A percentile compares a stretch with the other conserved stretches of the same genome.
Conservation (phyloP, 2,329 filamentous ascomycete species). For the Fusarium pseudograminearum region DNA sequence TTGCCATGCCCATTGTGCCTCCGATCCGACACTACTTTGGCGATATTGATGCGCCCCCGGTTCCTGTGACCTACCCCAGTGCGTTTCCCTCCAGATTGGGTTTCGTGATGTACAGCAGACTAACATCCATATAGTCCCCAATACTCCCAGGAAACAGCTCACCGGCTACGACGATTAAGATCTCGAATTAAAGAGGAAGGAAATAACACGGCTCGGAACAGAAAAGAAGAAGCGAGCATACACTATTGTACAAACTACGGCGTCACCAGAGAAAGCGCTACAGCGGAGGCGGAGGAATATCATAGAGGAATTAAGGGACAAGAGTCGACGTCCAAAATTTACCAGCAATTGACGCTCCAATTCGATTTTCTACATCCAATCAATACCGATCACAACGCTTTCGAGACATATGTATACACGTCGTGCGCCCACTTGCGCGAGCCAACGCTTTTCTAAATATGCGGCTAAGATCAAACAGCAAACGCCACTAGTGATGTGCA, state of each 20-base stretch:
- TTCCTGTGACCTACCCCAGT: conserved; percentile 95
- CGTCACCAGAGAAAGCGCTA: conserved; percentile 31
- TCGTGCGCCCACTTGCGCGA: conserved; percentile 30
- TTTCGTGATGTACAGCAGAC: background rate
- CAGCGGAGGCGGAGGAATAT: conserved; percentile 29
- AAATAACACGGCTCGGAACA: conserved; percentile 21
- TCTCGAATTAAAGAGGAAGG: conserved; percentile 13
- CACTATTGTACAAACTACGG: conserved; percentile 48
- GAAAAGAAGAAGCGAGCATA: conserved; percentile 1
- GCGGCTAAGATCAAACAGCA: conserved; percentile 18
- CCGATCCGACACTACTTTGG: conserved; percentile 79
- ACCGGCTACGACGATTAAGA: conserved; percentile 70
- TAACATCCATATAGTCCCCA: conserved; percentile 62
- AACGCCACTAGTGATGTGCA: conserved; percentile 36
- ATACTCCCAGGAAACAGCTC: conserved; percentile 69
- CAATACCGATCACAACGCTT: conserved; percentile 11
- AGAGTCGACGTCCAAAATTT: conserved; percentile 24
- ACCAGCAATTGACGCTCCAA: conserved; percentile 48
- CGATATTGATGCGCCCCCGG: conserved; percentile 75
- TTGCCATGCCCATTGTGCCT: conserved; percentile 76
- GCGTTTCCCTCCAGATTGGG: conserved; percentile 56
- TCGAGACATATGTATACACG: conserved; percentile 30
- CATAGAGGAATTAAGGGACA: conserved; percentile 40
- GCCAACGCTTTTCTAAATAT: conserved; percentile 39
- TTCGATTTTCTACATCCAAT: conserved; percentile 40